phyloP scores from a whole-genome alignment of 2,329 filamentous ascomycete genomes.

The Pestalotiopsis sp. region DNA sequence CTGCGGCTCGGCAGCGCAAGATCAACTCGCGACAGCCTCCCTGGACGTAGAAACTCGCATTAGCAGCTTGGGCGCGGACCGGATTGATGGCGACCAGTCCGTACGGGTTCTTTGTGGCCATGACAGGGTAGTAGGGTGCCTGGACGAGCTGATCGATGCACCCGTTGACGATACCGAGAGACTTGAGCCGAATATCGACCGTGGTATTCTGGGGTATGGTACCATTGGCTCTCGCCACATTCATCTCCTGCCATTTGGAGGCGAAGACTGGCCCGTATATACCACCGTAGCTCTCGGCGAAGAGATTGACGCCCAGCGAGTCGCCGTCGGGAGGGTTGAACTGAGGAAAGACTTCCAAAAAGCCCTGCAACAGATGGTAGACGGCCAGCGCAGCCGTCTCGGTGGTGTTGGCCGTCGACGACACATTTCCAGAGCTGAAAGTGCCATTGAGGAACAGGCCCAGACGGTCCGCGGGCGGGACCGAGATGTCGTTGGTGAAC shows the following conservation, averaged over 20 bases:
- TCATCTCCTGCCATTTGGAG: slow-evolving; percentile 62
- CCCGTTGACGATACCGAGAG: slow-evolving; percentile 73
- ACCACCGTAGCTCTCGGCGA: slow-evolving; percentile 72
- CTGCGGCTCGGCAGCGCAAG: slow-evolving; percentile 37
- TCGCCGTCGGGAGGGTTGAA: slow-evolving; percentile 50
- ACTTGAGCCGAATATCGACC: slow-evolving; percentile 61
- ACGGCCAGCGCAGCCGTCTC: slow-evolving; percentile 58
- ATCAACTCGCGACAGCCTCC: slow-evolving; percentile 35
- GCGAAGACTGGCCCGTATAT: slow-evolving; percentile 71
- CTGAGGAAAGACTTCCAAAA: slow-evolving; percentile 59
- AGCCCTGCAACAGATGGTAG: slow-evolving; percentile 68
- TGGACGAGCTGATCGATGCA: slow-evolving; percentile 68
- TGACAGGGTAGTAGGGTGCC: slow-evolving; percentile 56
- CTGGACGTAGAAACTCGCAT: slow-evolving; percentile 45
- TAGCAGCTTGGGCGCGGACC: slow-evolving; percentile 47
- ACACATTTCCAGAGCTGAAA: slow-evolving; percentile 57
- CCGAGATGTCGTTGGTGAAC: slow-evolving; percentile 39
- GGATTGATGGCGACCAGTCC: slow-evolving; percentile 57
- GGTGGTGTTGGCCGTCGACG: slow-evolving; percentile 57
- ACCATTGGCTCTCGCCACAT: slow-evolving; percentile 55
- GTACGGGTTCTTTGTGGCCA: slow-evolving; percentile 68
- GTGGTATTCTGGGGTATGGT: slow-evolving; percentile 36
- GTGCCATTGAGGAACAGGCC: slow-evolving; percentile 36
- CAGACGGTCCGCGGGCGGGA: slow-evolving; percentile 33
- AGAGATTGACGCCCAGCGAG: slow-evolving; percentile 63